Percentiles rank a stretch among this genome's conserved stretches.
Evolutionary conservation across 2,329 filamentous ascomycete species (phyloP).

Genomic region (Periconia sp.): DNA sequence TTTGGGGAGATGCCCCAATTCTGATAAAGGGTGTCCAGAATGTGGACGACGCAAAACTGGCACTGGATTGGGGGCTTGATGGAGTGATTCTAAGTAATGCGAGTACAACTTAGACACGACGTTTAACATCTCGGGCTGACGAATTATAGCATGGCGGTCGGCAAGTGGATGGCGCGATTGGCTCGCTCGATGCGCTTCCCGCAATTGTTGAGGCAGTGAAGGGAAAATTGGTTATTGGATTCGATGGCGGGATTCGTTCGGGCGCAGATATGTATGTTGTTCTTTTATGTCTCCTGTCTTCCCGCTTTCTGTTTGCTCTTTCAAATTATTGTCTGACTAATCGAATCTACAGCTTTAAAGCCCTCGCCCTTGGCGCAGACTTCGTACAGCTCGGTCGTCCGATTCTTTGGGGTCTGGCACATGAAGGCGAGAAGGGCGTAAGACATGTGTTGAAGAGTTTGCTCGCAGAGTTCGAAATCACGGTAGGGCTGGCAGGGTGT

Average conservation of each 20-base stretch:
- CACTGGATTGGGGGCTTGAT: conserved; percentile 50
- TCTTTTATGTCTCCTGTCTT: not conserved
- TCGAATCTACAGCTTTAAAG: conserved; percentile 53
- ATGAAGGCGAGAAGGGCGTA: conserved; percentile 44
- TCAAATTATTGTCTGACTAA: not conserved
- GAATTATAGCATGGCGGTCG: conserved; percentile 56
- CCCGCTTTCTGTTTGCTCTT: not conserved
- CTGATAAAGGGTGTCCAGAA: conserved; percentile 37
- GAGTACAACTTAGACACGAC: not conserved
- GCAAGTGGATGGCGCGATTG: conserved; percentile 63
- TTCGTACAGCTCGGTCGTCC: conserved; percentile 58
- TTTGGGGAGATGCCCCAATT: conserved; percentile 25
- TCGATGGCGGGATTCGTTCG: conserved; percentile 64
- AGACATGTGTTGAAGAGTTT: conserved; percentile 16
- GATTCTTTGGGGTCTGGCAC: conserved; percentile 57
- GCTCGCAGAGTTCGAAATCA: conserved; percentile 18
- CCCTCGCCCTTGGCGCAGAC: conserved; percentile 58
- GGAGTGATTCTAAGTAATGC: conserved; percentile 50
- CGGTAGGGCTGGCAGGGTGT: conserved; percentile 14
- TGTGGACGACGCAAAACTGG: conserved; percentile 49
- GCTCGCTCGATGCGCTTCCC: conserved; percentile 57
- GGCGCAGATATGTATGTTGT: conserved; percentile 53
- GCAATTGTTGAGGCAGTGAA: conserved; percentile 46
- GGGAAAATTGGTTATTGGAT: conserved; percentile 62
- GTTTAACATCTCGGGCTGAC: not conserved